A percentile compares a stretch with the other conserved stretches of the same genome.
Evolutionary conservation across 2,329 filamentous ascomycete genomes (phyloP).

Genomic region (Cytospora paraplurivora): DNA sequence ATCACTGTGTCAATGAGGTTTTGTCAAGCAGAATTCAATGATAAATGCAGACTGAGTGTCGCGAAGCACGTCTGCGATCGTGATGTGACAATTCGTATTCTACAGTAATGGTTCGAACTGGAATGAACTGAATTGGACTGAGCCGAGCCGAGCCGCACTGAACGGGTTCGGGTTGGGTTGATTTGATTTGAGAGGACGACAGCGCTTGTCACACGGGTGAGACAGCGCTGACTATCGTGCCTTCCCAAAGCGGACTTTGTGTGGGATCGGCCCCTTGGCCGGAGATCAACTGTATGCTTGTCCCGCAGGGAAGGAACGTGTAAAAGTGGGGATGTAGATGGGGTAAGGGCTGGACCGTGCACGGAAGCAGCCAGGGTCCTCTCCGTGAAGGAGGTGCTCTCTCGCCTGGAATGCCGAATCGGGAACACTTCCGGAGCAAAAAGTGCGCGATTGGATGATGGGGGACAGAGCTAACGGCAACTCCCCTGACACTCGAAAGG

Average conservation of each 20-base stretch:
- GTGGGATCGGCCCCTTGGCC: not conserved
- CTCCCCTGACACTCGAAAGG: constrained; percentile 14
- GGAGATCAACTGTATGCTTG: constrained; percentile 11
- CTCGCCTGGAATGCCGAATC: not conserved
- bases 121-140: too few relatives aligned
- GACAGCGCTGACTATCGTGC: not conserved
- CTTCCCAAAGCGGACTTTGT: not conserved
- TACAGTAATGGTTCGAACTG: too few relatives aligned
- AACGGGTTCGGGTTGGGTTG: too few relatives aligned
- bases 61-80: not conserved
- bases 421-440: constrained; percentile 22
- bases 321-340: constrained; percentile 27
- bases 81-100: not conserved
- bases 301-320: constrained; percentile 21
- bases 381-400: constrained; percentile 13
- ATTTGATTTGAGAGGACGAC: not conserved
- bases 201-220: not conserved
- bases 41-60: not conserved
- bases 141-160: too few relatives aligned
- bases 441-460: constrained; percentile 19
- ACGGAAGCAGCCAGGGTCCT: constrained; percentile 21
- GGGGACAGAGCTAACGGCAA: constrained; percentile 21
- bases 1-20: not conserved
- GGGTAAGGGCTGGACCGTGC: constrained; percentile 14
- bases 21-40: not conserved